A percentile compares a stretch with the other conserved stretches of the same genome.
These are phyloP conservation scores for Anisodus acutangulus DNA, from an alignment of 257 asterid species.

Conservation along the genomic window DNA sequence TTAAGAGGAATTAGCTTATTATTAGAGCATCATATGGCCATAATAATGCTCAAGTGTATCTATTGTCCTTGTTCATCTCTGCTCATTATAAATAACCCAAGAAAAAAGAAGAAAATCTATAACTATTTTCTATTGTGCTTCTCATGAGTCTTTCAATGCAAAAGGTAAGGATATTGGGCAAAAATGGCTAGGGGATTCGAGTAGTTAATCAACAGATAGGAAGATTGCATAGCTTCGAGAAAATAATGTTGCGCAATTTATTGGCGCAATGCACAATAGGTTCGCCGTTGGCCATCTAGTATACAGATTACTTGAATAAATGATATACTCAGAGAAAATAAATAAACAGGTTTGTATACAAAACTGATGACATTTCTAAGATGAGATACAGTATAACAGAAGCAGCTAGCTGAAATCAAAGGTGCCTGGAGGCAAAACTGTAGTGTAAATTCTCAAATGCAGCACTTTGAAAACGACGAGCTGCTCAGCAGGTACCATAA, in stretches of 20 bases:
- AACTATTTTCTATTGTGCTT: neutral
- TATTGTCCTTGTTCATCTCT: too few relatives aligned
- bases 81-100: too few relatives aligned
- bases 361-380: neutral
- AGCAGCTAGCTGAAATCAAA: neutral
- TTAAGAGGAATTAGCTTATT: too few relatives aligned
- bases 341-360: neutral
- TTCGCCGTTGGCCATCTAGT: neutral
- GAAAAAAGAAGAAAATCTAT: neutral
- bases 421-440: neutral
- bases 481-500: neutral
- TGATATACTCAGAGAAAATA: neutral
- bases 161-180: neutral
- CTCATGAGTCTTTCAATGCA: neutral
- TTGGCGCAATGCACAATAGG: neutral
- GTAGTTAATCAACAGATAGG: neutral
- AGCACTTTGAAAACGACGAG: neutral
- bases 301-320: neutral
- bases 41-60: too few relatives aligned
- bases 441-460: conserved; percentile 7
- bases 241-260: neutral
- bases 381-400: neutral
- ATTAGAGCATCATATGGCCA: too few relatives aligned
- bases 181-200: neutral
- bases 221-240: neutral